These are phyloP conservation scores for Raphanus hybrid DNA, from an alignment of 441 rosid species.

Conservation along the genomic window DNA sequence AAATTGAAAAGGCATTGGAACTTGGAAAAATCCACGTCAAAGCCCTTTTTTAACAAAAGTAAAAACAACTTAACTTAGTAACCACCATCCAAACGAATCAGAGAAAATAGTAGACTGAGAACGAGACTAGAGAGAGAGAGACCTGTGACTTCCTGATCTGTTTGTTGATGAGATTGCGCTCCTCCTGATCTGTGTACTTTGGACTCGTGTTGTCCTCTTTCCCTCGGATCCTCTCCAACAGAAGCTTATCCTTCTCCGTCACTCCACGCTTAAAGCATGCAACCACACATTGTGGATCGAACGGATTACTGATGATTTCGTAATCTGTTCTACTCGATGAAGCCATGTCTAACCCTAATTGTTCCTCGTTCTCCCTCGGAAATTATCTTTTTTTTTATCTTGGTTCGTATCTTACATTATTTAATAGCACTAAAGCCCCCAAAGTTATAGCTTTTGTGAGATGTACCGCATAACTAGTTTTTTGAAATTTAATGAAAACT, in stretches of 20 bases:
- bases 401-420: not conserved
- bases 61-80: not conserved
- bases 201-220: not conserved
- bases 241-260: not conserved
- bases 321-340: not conserved
- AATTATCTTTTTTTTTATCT: too few species aligned
- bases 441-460: not conserved
- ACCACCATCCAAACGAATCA: not conserved
- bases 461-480: not conserved
- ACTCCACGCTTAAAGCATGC: not conserved
- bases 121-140: not conserved
- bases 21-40: not conserved
- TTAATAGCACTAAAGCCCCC: not conserved
- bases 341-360: not conserved
- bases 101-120: not conserved
- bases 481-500: not conserved
- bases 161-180: not conserved
- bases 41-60: not conserved
- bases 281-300: not conserved
- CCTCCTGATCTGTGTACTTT: not conserved
- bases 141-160: not conserved
- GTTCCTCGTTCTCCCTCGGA: too few species aligned
- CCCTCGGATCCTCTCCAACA: not conserved
- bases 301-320: not conserved
- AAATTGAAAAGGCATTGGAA: not conserved